Conservation (phyloP, 768 basidiomycete genomes). For the Auricularia auricula-judae region DNA sequence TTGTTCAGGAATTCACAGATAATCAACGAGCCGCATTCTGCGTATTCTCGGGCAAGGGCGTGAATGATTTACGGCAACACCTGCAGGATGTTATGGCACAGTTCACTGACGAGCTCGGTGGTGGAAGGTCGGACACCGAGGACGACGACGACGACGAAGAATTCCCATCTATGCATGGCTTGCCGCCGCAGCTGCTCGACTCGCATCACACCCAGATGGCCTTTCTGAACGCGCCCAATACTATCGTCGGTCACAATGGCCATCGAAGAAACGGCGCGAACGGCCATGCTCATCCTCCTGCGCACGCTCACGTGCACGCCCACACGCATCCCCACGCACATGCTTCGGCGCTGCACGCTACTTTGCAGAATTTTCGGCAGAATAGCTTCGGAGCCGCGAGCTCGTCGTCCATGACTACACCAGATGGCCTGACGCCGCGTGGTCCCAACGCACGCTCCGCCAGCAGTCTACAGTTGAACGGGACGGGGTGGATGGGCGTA, state of each 20-base stretch:
- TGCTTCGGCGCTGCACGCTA: not conserved
- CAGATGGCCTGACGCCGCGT: not conserved
- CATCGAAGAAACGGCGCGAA: too few relatives aligned
- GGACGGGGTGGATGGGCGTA: not conserved
- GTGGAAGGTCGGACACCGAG: not conserved
- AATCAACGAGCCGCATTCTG: constrained; percentile 87
- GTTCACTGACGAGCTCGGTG: not conserved
- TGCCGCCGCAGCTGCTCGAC: not conserved
- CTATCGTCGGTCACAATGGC: not conserved
- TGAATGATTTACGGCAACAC: constrained; percentile 69
- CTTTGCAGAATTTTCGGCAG: not conserved
- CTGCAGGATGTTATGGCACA: constrained; percentile 21
- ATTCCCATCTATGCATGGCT: not conserved
- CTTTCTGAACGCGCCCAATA: not conserved
- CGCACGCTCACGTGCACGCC: not conserved
- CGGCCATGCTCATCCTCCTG: too few relatives aligned
- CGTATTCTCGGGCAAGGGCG: constrained; percentile 91
- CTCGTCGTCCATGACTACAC: not conserved
- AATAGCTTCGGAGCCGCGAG: not conserved
- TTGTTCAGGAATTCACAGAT: constrained; percentile 72
- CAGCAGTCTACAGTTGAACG: not conserved
- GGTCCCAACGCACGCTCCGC: not conserved
- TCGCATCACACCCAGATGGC: not conserved
- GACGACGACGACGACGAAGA: not conserved
- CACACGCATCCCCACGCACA: not conserved